These are phyloP conservation scores for Teunomyces panamensis DNA, from an alignment of 805 yeast species.

Conservation along the genomic window DNA sequence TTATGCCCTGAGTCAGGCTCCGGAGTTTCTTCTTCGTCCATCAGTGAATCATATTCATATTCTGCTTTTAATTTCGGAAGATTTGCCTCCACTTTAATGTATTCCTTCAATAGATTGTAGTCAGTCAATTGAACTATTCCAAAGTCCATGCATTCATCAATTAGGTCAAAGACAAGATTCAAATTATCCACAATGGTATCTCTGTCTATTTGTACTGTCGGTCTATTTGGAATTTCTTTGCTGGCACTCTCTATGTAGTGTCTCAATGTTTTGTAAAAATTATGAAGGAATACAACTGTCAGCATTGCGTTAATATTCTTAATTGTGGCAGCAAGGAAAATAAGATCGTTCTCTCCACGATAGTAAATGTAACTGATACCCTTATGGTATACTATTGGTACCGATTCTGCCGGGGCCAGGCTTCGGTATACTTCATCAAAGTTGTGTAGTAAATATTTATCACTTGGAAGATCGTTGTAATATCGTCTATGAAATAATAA, in stretches of 20 bases:
- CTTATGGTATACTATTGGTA: slow-evolving; percentile 44
- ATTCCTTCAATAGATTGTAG: slow-evolving; percentile 71
- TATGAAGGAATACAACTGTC: slow-evolving; percentile 52
- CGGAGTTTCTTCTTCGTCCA: slow-evolving; percentile 4
- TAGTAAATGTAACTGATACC: slow-evolving; percentile 59
- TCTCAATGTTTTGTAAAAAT: slow-evolving; percentile 26
- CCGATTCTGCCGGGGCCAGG: slow-evolving; percentile 17
- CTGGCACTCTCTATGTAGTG: slow-evolving; percentile 21
- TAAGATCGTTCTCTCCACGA: slow-evolving; percentile 42
- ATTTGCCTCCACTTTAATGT: slow-evolving; percentile 56
- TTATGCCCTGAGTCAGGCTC: slow-evolving; percentile 7
- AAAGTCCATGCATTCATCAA: slow-evolving; percentile 87
- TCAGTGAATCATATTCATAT: slow-evolving; percentile 10
- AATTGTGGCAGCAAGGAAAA: slow-evolving; percentile 40
- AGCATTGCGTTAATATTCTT: slow-evolving; percentile 58
- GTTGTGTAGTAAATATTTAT: slow-evolving; percentile 18
- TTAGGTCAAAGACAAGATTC: slow-evolving; percentile 71
- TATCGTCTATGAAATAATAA: slow-evolving; percentile 33
- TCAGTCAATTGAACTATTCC: slow-evolving; percentile 88
- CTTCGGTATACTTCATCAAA: slow-evolving; percentile 23
- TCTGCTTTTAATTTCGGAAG: slow-evolving; percentile 15
- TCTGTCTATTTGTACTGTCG: slow-evolving; percentile 28
- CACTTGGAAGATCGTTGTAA: slow-evolving; percentile 29
- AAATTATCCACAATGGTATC: slow-evolving; percentile 71
- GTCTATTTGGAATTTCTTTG: background rate